phyloP scores from a whole-genome alignment of 2,329 filamentous ascomycete species.

The Penicillium digitatum region DNA sequence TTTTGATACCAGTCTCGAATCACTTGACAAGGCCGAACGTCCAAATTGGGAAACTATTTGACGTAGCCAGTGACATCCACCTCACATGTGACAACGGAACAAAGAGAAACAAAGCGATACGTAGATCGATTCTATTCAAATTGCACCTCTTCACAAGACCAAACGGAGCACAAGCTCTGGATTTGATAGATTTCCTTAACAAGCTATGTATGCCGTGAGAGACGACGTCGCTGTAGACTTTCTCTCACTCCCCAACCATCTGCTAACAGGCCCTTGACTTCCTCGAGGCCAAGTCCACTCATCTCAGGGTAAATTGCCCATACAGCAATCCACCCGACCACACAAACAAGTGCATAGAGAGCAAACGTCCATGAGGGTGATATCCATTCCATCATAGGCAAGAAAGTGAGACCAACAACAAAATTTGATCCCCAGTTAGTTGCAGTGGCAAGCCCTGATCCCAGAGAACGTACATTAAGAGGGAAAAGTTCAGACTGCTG shows the following conservation, averaged over 20 bases:
- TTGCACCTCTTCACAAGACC: neutral
- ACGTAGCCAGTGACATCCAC: neutral
- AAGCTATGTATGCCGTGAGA: neutral
- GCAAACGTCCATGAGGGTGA: conserved; percentile 74
- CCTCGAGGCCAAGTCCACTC: conserved; percentile 74
- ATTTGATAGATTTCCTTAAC: neutral
- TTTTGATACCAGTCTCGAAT: neutral
- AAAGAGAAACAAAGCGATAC: neutral
- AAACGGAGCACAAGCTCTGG: neutral
- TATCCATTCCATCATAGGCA: conserved; percentile 77
- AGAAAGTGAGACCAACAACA: conserved; percentile 76
- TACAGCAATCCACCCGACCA: conserved; percentile 61
- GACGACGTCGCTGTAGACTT: conserved; percentile 28
- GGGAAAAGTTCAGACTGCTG: conserved; percentile 93
- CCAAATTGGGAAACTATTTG: neutral
- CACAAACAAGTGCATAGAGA: conserved; percentile 70
- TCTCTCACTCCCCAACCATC: conserved; percentile 67
- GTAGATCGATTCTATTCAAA: neutral
- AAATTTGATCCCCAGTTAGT: conserved; percentile 91
- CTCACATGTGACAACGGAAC: neutral
- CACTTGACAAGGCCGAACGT: neutral
- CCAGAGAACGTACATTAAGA: conserved; percentile 57
- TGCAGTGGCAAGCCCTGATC: conserved; percentile 60
- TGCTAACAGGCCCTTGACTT: conserved; percentile 67
- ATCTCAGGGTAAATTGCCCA: conserved; percentile 83